phyloP scores from a whole-genome alignment of 345 rosid genomes.

The Gossypium sturtianum region DNA sequence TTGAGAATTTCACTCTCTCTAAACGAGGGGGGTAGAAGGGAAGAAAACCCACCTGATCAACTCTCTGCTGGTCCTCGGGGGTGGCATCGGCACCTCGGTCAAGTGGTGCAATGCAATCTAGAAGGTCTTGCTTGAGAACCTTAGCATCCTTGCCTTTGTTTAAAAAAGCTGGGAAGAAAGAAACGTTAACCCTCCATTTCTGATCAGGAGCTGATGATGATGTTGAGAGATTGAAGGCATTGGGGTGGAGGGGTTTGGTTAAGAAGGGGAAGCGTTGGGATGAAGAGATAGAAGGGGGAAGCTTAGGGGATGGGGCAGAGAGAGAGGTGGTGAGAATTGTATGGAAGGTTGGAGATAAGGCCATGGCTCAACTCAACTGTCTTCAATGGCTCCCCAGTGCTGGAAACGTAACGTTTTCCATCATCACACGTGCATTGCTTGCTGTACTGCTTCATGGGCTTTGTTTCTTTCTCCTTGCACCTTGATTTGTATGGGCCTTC shows the following conservation, averaged over 20 bases:
- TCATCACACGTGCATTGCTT: not conserved
- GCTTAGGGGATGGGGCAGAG: slow-evolving; percentile 3
- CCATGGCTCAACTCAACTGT: slow-evolving; percentile 19
- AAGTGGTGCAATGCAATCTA: slow-evolving; percentile 63
- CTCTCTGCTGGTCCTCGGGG: slow-evolving; percentile 64
- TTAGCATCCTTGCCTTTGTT: slow-evolving; percentile 51
- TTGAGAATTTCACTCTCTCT: too few relatives aligned
- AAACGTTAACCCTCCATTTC: slow-evolving; percentile 49
- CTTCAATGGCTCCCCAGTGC: not conserved
- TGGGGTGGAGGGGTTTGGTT: slow-evolving; percentile 18
- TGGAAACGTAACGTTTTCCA: not conserved
- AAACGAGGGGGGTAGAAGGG: too few relatives aligned
- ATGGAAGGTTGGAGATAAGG: slow-evolving; percentile 13
- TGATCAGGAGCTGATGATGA: slow-evolving; percentile 2
- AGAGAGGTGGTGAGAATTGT: slow-evolving; percentile 8
- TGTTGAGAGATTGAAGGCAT: slow-evolving; percentile 13
- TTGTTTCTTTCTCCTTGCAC: not conserved
- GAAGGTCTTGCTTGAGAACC: slow-evolving; percentile 62
- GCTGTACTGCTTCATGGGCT: not conserved
- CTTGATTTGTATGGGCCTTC: not conserved
- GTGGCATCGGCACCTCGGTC: slow-evolving; percentile 78
- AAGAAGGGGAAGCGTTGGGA: slow-evolving; percentile 16
- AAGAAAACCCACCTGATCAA: slow-evolving; percentile 50
- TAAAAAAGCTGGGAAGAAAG: slow-evolving; percentile 79
- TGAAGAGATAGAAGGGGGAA: slow-evolving; percentile 13